Conservation (phyloP, 1,139 yeast species). For the Nakaseomyces delphensis region DNA sequence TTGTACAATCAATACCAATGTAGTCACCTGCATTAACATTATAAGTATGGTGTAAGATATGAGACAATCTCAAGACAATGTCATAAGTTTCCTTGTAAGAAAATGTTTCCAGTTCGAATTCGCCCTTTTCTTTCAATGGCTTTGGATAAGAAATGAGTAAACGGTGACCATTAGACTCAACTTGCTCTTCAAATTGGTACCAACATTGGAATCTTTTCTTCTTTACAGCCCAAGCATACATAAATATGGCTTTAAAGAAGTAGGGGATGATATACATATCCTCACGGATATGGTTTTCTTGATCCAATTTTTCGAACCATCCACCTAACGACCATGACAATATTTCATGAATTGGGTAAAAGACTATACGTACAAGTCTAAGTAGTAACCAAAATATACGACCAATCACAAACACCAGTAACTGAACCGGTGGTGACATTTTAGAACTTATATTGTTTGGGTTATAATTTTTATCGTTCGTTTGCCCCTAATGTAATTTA, state of each 20-base stretch:
- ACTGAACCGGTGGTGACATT: neutral
- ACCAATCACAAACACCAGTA: slow-evolving; percentile 10
- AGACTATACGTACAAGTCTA: slow-evolving; percentile 16
- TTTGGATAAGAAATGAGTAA: slow-evolving; percentile 56
- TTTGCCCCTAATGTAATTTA: neutral
- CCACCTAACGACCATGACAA: slow-evolving; percentile 15
- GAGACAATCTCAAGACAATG: slow-evolving; percentile 55
- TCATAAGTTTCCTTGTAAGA: slow-evolving; percentile 65
- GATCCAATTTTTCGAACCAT: slow-evolving; percentile 35
- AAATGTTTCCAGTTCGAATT: slow-evolving; percentile 53
- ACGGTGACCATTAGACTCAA: slow-evolving; percentile 41
- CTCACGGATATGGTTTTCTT: slow-evolving; percentile 45
- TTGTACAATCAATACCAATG: slow-evolving; percentile 72
- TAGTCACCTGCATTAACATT: slow-evolving; percentile 59
- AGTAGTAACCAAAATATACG: slow-evolving; percentile 14
- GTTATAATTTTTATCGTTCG: no score
- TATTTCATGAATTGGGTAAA: slow-evolving; percentile 14
- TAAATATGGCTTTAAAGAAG: slow-evolving; percentile 37
- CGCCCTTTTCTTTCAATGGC: slow-evolving; percentile 39
- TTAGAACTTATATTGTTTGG: slow-evolving; percentile 5
- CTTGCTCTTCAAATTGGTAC: slow-evolving; percentile 55
- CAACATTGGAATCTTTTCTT: slow-evolving; percentile 52
- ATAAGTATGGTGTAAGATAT: slow-evolving; percentile 53
- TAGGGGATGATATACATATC: slow-evolving; percentile 44
- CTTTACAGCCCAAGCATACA: slow-evolving; percentile 37